Base-by-base conservation (phyloP, 2,329 filamentous ascomycete genomes). In the Colletotrichum somersetense region DNA sequence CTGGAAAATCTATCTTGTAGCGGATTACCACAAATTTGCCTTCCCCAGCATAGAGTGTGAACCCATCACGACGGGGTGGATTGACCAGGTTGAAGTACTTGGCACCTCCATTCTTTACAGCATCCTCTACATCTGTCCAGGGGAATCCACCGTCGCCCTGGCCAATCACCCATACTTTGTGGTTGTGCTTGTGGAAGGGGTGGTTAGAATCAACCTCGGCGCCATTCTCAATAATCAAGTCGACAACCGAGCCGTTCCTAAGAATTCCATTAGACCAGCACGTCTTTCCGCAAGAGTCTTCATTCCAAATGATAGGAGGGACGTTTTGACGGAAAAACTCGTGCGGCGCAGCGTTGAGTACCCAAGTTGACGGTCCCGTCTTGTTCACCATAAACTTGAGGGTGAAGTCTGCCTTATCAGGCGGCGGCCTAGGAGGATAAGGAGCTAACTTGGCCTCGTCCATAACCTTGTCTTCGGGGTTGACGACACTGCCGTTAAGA, bases 291-390 rank as follows among this genome's bases (percentile, higher is more conserved):
- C 62, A 53, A 0, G 66, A 69, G 1, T 65, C 35, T 11, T 57
- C 23, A 16, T 69, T 65, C 61, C 66, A 69, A 2, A 69, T 3
- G 7, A 69, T 69, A 3, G 66, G 61, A 16, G 66, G 66, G 1
- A 69, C 66, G n/a, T 69, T 69, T n/a, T 69, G 66, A 4, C 66
- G 66, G 35, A 69, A 69, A 44, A 69, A 69, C 33, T 69, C 66
- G 16, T 70, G 67, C 11, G 67, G 62, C 0, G 62, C 62, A 1
- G 67, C 38, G 14, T 66, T 66, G 2, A 70, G 62, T 0, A 70
- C 67, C 67, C 67, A 70, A 1, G 67, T 66, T 0, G 67, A 66
- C 1, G 67, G 46, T 0, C 62, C 67, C 2, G 67, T 66, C 18
- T 46, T 61, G 48, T 70, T 66, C 8, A 66, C 62, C 30, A 38